Base-by-base conservation (phyloP, 139 green algal species). In the Chlorella sp. region DNA sequence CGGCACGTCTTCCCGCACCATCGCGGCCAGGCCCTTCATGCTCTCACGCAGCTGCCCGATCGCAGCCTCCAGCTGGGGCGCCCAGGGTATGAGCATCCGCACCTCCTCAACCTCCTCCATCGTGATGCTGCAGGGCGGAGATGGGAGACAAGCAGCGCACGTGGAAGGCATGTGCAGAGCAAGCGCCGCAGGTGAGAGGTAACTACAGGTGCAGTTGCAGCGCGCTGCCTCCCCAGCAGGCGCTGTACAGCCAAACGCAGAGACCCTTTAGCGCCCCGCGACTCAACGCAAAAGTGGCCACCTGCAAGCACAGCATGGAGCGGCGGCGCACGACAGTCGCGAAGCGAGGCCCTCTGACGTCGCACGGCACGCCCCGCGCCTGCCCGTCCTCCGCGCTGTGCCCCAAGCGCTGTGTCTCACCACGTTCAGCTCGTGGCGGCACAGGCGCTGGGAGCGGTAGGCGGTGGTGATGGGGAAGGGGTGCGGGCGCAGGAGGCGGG, bases 391-490 rank as follows among this genome's bases (percentile, higher is more conserved):
- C n/a, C n/a, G n/a, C n/a, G n/a, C n/a, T n/a, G n/a, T n/a, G n/a
- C n/a, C n/a, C n/a, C n/a, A n/a, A n/a, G n/a, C n/a, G n/a, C n/a
- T n/a, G n/a, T n/a, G n/a, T n/a, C n/a, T 50, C 21, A 73, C 45
- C 19, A 79, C 42, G 63, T 79, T 79, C 5, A 79, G 73, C 73
- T 73, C 41, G 71, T 77, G 71, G 21, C 71, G 55, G 71, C 71
- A 77, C 71, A 77, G 42, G 27, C 71, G 71, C 71, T 77, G 71
- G 5, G 71, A 74, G 50, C 51, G 53, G 50, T 65, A 38, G 8
- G n/a, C 14, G 17, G 50, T 25, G 68, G 23, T 65, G 36, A 63
- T 38, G 2, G 68, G 68, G 51, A 65, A 74, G n/a, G n/a, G n/a
- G n/a, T n/a, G n/a, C n/a, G n/a, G n/a, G n/a, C n/a, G n/a, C n/a